phyloP scores from a whole-genome alignment of 2,329 filamentous ascomycete species.

The Aspergillus melleus region DNA sequence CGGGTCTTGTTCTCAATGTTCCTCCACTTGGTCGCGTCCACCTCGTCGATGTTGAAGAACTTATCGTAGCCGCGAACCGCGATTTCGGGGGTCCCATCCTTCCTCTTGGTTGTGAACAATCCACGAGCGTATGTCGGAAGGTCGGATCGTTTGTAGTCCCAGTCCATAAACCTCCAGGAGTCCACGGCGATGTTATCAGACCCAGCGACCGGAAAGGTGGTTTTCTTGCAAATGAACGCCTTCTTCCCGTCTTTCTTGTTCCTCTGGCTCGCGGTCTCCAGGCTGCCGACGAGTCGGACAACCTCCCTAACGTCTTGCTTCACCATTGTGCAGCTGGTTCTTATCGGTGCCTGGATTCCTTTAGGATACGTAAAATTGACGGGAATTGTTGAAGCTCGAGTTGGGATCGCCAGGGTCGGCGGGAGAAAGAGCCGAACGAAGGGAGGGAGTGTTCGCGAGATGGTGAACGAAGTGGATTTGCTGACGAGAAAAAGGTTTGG shows the following conservation, averaged over 20 bases:
- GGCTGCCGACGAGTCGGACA: slow-evolving; percentile 61
- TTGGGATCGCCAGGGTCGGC: not conserved
- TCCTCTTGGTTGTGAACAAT: slow-evolving; percentile 79
- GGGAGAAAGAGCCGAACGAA: not conserved
- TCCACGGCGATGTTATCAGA: slow-evolving; percentile 68
- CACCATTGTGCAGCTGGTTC: slow-evolving; percentile 49
- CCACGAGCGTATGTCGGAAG: slow-evolving; percentile 92
- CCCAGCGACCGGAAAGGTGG: slow-evolving; percentile 70
- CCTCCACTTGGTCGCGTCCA: slow-evolving; percentile 76
- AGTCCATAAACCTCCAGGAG: slow-evolving; percentile 92
- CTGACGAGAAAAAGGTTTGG: not conserved
- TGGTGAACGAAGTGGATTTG: not conserved
- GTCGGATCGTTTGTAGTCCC: slow-evolving; percentile 86
- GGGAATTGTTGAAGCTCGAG: not conserved
- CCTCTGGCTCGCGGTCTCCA: slow-evolving; percentile 56
- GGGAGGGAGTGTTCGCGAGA: not conserved
- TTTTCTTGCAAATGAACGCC: slow-evolving; percentile 74
- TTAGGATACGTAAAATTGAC: not conserved
- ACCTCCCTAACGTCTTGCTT: slow-evolving; percentile 70
- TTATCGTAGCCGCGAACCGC: slow-evolving; percentile 93
- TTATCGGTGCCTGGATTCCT: not conserved
- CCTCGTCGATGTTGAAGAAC: slow-evolving; percentile 93
- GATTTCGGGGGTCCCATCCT: slow-evolving; percentile 70
- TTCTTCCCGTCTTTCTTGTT: slow-evolving; percentile 53
- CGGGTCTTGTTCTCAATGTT: slow-evolving; percentile 73